phyloP scores from a whole-genome alignment of 2,329 filamentous ascomycete species.

The Cladosporium sp. region DNA sequence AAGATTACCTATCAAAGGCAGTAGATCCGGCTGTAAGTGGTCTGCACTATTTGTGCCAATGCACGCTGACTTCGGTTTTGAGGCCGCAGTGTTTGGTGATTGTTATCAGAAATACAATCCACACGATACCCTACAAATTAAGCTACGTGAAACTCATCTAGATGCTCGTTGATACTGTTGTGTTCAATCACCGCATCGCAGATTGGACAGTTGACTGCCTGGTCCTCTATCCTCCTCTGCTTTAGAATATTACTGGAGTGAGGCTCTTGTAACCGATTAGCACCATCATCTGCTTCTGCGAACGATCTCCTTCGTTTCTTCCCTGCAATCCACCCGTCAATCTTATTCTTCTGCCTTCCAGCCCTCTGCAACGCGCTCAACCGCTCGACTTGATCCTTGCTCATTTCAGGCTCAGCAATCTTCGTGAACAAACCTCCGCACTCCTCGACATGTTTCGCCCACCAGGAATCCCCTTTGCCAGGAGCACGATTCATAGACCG shows the following conservation, averaged over 20 bases:
- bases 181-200: slow-evolving; percentile 30
- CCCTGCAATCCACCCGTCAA: slow-evolving; percentile 37
- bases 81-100: neutral
- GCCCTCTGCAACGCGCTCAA: slow-evolving; percentile 39
- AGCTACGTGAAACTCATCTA: slow-evolving; percentile 29
- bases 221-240: slow-evolving; percentile 9
- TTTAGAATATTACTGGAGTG: neutral
- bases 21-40: neutral
- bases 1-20: slow-evolving; percentile 78
- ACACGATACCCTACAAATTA: neutral
- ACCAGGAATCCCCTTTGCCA: slow-evolving; percentile 41
- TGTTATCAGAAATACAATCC: neutral
- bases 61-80: no score
- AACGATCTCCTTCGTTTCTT: slow-evolving; percentile 12
- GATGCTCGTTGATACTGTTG: slow-evolving; percentile 36
- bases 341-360: slow-evolving; percentile 42
- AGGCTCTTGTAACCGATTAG: neutral
- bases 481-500: slow-evolving; percentile 44
- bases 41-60: neutral
- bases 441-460: slow-evolving; percentile 35
- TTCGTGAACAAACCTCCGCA: slow-evolving; percentile 42
- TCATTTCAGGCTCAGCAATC: slow-evolving; percentile 38
- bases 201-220: slow-evolving; percentile 38
- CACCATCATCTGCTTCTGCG: neutral
- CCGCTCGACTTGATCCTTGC: slow-evolving; percentile 37